phyloP scores from a whole-genome alignment of 345 rosid species.

The Rhizophora mangle region DNA sequence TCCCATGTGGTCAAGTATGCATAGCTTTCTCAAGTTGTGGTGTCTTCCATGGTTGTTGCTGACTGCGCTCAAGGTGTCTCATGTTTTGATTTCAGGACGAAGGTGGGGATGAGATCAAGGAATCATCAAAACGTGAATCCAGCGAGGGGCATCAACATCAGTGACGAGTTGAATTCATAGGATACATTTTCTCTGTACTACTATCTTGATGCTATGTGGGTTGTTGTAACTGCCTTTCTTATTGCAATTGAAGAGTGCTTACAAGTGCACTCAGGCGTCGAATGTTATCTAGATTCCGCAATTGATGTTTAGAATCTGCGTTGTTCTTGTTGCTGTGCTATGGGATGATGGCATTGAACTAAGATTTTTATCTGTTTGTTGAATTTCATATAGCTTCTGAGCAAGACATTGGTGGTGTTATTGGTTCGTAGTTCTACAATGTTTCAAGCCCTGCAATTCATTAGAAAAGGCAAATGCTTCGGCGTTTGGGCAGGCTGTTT shows the following conservation, averaged over 20 bases:
- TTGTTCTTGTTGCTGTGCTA: background rate
- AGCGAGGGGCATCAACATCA: constrained; percentile 49
- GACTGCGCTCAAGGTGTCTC: background rate
- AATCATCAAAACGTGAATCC: constrained; percentile 64
- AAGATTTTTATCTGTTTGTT: background rate
- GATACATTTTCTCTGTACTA: constrained; percentile 27
- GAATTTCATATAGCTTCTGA: background rate
- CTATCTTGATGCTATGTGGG: constrained; percentile 34
- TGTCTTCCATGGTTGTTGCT: background rate
- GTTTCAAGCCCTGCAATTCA: no score
- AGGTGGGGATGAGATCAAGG: constrained; percentile 85
- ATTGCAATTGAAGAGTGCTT: constrained; percentile 20
- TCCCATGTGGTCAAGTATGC: no score
- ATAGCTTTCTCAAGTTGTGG: background rate
- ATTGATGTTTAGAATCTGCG: constrained; percentile 29
- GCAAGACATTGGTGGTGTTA: background rate
- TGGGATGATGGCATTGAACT: background rate
- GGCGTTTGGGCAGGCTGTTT: no score
- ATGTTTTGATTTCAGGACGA: constrained; percentile 54
- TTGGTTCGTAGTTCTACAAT: background rate
- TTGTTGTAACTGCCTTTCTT: constrained; percentile 34
- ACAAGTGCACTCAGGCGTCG: constrained; percentile 12
- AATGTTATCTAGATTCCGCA: constrained; percentile 23
- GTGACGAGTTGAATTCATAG: constrained; percentile 35
- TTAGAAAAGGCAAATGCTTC: no score